Evolutionary conservation across 2,329 filamentous ascomycete genomes (phyloP).

Genomic region (Claviceps africana): DNA sequence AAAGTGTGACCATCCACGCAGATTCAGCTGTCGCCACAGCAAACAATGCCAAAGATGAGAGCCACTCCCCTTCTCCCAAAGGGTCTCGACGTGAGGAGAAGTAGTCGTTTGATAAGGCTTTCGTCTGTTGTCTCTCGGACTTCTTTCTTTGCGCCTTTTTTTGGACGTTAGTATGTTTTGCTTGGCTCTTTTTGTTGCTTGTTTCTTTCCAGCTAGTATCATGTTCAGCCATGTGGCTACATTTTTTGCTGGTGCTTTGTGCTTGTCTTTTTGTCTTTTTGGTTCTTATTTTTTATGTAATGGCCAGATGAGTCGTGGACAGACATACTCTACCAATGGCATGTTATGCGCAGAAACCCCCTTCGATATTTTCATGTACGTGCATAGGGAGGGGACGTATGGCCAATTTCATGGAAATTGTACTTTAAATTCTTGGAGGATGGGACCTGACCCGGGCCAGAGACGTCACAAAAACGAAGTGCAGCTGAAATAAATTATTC

Average conservation of each 20-base stretch:
- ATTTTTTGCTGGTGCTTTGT: conserved; percentile 4
- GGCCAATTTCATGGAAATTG: conserved; percentile 22
- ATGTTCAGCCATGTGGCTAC: conserved; percentile 8
- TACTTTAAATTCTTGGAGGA: conserved; percentile 23
- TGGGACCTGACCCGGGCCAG: neutral
- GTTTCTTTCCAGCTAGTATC: conserved; percentile 5
- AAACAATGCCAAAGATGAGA: conserved; percentile 25
- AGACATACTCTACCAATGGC: conserved; percentile 18
- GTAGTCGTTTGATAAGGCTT: conserved; percentile 8
- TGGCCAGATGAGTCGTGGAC: conserved; percentile 6
- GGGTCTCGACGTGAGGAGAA: conserved; percentile 22
- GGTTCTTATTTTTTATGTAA: conserved; percentile 6
- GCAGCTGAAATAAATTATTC: conserved; percentile 12
- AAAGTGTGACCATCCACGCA: conserved; percentile 40
- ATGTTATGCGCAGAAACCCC: conserved; percentile 21
- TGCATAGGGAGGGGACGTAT: conserved; percentile 7
- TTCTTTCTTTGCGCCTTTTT: conserved; percentile 1
- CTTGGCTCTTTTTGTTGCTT: conserved; percentile 6
- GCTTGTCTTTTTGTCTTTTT: conserved; percentile 7
- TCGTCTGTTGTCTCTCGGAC: neutral
- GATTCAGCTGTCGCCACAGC: conserved; percentile 28
- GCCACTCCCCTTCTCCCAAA: conserved; percentile 34
- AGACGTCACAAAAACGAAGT: neutral
- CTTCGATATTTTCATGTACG: neutral
- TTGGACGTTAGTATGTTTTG: conserved; percentile 7